Percentiles rank a stretch among this genome's conserved stretches.
phyloP scores from a whole-genome alignment of 495 filamentous ascomycete genomes.

The Talaromyces stipitatus region DNA sequence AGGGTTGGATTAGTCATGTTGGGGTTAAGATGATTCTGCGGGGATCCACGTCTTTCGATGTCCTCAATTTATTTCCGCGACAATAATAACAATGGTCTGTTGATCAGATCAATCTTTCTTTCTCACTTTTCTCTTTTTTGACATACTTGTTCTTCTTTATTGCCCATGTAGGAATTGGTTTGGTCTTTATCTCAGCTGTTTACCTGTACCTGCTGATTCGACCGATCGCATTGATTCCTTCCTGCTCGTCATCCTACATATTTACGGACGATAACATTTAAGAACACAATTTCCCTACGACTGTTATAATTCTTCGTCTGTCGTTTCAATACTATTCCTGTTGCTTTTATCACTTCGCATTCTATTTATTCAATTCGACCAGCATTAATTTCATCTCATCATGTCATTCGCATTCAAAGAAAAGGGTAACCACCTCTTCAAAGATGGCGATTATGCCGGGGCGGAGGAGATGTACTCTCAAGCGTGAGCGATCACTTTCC shows the following conservation, averaged over 20 bases:
- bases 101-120: not conserved
- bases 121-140: not conserved
- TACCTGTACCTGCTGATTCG: not conserved
- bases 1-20: conserved; percentile 1
- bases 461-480: conserved; percentile 80
- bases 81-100: not conserved
- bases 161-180: not conserved
- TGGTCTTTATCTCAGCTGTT: not conserved
- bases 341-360: not conserved
- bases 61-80: not conserved
- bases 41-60: conserved; percentile 7
- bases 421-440: conserved; percentile 48
- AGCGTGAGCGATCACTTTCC: conserved; percentile 51
- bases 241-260: not conserved
- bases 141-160: not conserved
- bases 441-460: conserved; percentile 57
- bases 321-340: not conserved
- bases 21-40: conserved; percentile 1
- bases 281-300: not conserved
- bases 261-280: not conserved
- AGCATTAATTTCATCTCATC: not conserved
- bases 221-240: not conserved
- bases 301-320: not conserved
- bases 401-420: conserved; percentile 39
- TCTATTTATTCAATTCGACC: not conserved